Evolutionary conservation across 768 basidiomycete genomes (phyloP).

Genomic region (Mycena amicta): DNA sequence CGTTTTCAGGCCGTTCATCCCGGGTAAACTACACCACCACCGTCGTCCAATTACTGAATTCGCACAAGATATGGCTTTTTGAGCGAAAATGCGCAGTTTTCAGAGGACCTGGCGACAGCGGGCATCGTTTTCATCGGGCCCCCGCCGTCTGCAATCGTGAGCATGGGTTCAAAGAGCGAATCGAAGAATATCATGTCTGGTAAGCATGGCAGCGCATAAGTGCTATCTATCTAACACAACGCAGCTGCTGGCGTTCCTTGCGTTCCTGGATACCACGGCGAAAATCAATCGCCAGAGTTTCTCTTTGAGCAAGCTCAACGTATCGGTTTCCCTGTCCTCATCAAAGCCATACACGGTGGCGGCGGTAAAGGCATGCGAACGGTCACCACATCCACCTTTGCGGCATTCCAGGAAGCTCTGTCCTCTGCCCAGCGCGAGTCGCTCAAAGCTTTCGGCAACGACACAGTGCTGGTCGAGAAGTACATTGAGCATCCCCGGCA

Average conservation of each 20-base stretch:
- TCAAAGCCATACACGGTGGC: slow-evolving; percentile 96
- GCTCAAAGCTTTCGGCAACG: slow-evolving; percentile 83
- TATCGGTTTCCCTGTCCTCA: slow-evolving; percentile 84
- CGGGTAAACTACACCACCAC: slow-evolving; percentile 51
- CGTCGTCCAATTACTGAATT: neutral
- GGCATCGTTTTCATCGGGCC: slow-evolving; percentile 92
- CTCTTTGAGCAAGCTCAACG: slow-evolving; percentile 61
- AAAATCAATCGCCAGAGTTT: slow-evolving; percentile 73
- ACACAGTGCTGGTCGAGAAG: slow-evolving; percentile 85
- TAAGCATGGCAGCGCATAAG: slow-evolving; percentile 32
- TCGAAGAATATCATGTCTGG: slow-evolving; percentile 94
- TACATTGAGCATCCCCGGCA: slow-evolving; percentile 87
- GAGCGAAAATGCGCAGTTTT: slow-evolving; percentile 88
- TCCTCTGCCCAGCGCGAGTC: slow-evolving; percentile 90
- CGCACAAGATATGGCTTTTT: slow-evolving; percentile 77
- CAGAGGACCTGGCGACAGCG: slow-evolving; percentile 69
- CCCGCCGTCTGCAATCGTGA: slow-evolving; percentile 81
- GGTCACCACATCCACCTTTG: slow-evolving; percentile 56
- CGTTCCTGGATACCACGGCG: slow-evolving; percentile 92
- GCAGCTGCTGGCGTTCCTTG: slow-evolving; percentile 88
- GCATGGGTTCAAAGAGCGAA: slow-evolving; percentile 97
- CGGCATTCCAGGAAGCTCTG: slow-evolving; percentile 78
- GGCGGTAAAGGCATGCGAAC: slow-evolving; percentile 96
- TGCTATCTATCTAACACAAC: slow-evolving; percentile 6
- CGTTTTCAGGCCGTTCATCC: slow-evolving; percentile 81